Base-by-base conservation (phyloP, 176 grass and related monocot genomes). In the Ananas comosus region DNA sequence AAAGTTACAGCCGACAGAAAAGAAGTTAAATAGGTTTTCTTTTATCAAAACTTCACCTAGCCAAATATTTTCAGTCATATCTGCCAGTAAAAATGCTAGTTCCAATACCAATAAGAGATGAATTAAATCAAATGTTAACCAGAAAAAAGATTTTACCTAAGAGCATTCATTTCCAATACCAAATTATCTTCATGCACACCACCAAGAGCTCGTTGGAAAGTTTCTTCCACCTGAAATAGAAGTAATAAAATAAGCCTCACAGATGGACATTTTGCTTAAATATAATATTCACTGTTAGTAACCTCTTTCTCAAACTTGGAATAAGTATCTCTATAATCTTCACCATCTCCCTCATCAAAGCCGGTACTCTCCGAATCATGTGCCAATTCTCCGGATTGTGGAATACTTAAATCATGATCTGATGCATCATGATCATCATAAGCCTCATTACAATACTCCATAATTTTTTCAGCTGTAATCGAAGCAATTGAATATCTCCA, bases 271-370 rank as follows among this genome's bases (percentile, higher is more conserved):
- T 21, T 61, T 61, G 56, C 21, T 18, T 19, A 61, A 19, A 22
- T 1, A 61, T 61, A 19, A 10, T 10, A 22, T 61, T 11, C 21
- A 61, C 9, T 21, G 27, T 16, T 28, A 49, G 65, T 77, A 81
- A 92, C 93, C 89, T 97, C 93, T 77, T 87, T 88, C 65, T 90
- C 93, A 72, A 97, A 97, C 72, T 97, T 92, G 54, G 65, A 48
- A 76, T 77, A 72, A 81, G 83, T 81, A 81, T 92, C 94, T 80
- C 70, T 78, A 53, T 71, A 79, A 24, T 76, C 73, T 29, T 67
- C 72, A 22, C 67, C 77, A 67, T 85, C 76, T 13, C 53, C 78
- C 50, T 83, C 80, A 79, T 84, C 72, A 53, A 63, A 76, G 59
- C 72, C 68, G 42, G 63, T 73, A 61, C 72, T 72, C 64, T 76